Evolutionary conservation across 2,329 filamentous ascomycete genomes (phyloP), one percentile per base, ranked within the genome.

Genomic region (Cordyceps pruinosa): DNA sequence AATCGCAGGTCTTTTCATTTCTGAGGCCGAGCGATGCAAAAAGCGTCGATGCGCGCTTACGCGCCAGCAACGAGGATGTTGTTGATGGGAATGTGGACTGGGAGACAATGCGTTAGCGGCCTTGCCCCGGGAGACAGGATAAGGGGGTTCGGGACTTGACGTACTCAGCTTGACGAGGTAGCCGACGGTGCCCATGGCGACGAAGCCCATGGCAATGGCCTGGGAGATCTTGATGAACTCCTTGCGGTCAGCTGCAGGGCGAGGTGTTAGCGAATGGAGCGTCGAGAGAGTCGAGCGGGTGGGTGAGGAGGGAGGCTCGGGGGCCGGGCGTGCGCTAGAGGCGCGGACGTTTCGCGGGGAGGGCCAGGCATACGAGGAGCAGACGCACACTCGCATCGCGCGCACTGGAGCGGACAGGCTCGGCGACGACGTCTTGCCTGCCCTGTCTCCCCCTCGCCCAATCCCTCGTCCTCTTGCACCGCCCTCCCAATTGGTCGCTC

Each of bases 81-180:
- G 79, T 87, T 87, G 62, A 88, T 79, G 61, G 85, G 85, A 49
- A 87, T 86, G 70, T 87, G 84, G 62, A 87, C 82, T 85, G 57
- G 15, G n/a, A 13, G 17, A 34, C 15, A 10, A 26, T n/a, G n/a
- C 28, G 34, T 45, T n/a, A 59, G 50, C 30, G 42, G 23, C 13
- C 12, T 52, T 9, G 4, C 3, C 2, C 4, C 39, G 46, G 37
- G 41, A 34, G 1, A 37, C 28, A 17, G 7, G 28, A 5, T 19
- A 15, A 13, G 9, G 5, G n/a, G 4, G 34, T 15, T 12, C 10
- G 28, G 19, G 5, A n/a, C 19, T 17, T 42, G 12, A 63, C 80
- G 50, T 76, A 85, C 82, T 85, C 67, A 88, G 77, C 78, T 88
- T 87, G 68, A 88, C 83, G 61, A 88, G 72, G 72, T 87, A 88